These are phyloP conservation scores for Dissophora globulifera DNA, from an alignment of 192 early-diverging fungal genomes.

Conservation along the genomic window DNA sequence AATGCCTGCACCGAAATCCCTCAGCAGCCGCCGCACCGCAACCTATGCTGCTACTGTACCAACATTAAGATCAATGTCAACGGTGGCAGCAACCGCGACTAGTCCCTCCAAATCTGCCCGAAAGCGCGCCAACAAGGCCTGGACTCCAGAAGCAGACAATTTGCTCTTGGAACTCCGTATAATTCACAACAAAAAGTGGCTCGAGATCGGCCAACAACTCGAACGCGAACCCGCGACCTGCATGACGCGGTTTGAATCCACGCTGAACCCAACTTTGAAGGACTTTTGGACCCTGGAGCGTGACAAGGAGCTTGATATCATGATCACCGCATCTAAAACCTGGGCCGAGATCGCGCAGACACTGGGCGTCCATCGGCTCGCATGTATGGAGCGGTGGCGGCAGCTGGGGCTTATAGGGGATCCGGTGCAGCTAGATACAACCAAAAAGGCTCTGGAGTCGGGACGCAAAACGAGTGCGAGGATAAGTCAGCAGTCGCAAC, in stretches of 20 bases:
- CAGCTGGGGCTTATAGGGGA: neutral
- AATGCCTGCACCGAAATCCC: too few relatives aligned
- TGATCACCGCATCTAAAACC: slow-evolving; percentile 4
- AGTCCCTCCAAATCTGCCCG: neutral
- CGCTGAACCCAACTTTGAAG: slow-evolving; percentile 13
- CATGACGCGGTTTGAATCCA: slow-evolving; percentile 33
- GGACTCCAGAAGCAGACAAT: slow-evolving; percentile 26
- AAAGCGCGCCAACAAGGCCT: slow-evolving; percentile 7
- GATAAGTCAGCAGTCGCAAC: neutral
- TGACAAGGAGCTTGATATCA: slow-evolving; percentile 8
- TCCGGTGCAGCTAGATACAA: neutral
- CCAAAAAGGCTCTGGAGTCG: neutral
- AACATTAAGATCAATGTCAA: too few relatives aligned
- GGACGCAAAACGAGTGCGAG: neutral
- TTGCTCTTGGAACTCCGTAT: slow-evolving; percentile 14
- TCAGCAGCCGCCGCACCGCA: too few relatives aligned
- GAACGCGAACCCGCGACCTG: slow-evolving; percentile 31
- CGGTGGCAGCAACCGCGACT: neutral
- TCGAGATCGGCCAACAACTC: slow-evolving; percentile 26
- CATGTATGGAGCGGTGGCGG: slow-evolving; percentile 37
- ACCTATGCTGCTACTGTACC: too few relatives aligned
- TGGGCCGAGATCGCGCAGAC: slow-evolving; percentile 30
- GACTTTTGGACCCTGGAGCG: slow-evolving; percentile 26
- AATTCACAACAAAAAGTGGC: slow-evolving; percentile 30
- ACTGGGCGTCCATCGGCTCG: slow-evolving; percentile 27